Evolutionary conservation across 1,284 basidiomycete species (phyloP).

Genomic region (Pisolithus thermaeus): DNA sequence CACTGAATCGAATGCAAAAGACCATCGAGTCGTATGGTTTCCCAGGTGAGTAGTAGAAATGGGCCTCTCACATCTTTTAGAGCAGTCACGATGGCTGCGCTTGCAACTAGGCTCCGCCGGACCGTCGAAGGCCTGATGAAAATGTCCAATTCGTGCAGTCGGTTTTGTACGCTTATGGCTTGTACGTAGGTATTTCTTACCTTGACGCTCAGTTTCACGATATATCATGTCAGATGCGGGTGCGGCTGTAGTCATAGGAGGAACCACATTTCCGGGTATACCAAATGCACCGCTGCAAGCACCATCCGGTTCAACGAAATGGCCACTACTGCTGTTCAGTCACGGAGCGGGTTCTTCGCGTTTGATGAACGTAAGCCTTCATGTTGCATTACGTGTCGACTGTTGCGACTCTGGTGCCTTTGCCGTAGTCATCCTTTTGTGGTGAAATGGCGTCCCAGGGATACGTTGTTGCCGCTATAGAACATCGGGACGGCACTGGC

Average conservation of each 20-base stretch:
- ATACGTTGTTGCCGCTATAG: slow-evolving; percentile 42
- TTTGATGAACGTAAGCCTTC: slow-evolving; percentile 30
- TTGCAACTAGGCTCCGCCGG: slow-evolving; percentile 21
- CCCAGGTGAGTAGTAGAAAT: slow-evolving; percentile 19
- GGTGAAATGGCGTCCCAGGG: slow-evolving; percentile 37
- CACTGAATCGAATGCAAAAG: slow-evolving; percentile 13
- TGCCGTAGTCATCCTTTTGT: slow-evolving; percentile 26
- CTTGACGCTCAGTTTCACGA: slow-evolving; percentile 14
- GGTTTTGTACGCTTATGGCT: slow-evolving; percentile 18
- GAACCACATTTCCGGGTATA: slow-evolving; percentile 33
- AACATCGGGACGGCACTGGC: slow-evolving; percentile 42
- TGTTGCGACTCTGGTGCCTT: not conserved
- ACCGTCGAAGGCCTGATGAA: slow-evolving; percentile 34
- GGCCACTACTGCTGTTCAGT: slow-evolving; percentile 35
- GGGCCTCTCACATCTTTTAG: not conserved
- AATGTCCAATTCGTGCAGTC: slow-evolving; percentile 30
- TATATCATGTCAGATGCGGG: not conserved
- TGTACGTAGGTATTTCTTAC: slow-evolving; percentile 5
- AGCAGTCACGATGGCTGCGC: not conserved
- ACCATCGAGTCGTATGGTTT: slow-evolving; percentile 21
- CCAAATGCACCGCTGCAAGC: slow-evolving; percentile 27
- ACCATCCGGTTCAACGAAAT: slow-evolving; percentile 19
- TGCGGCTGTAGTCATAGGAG: slow-evolving; percentile 31
- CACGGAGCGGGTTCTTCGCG: slow-evolving; percentile 35
- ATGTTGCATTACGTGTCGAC: not conserved